phyloP scores from a whole-genome alignment of 805 yeast species.

The Metschnikowia cerradonensis region DNA sequence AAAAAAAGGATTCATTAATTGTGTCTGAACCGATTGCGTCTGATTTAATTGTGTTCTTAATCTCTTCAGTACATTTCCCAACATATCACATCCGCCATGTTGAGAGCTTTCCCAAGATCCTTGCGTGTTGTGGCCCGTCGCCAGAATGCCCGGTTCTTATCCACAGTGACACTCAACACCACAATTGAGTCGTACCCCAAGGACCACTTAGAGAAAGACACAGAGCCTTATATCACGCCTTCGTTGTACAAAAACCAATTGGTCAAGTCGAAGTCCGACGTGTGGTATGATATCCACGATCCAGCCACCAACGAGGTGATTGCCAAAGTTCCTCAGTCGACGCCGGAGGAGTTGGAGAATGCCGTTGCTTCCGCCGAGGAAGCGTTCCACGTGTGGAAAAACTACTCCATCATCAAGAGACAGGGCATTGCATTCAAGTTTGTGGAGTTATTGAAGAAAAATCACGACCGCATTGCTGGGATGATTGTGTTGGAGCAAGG shows the following conservation, averaged over 20 bases:
- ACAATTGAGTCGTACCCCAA: conserved; percentile 38
- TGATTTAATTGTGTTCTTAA: too few relatives aligned
- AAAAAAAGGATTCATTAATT: not conserved
- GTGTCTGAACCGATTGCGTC: not conserved
- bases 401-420: conserved; percentile 56
- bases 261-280: conserved; percentile 43
- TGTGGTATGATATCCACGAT: conserved; percentile 67
- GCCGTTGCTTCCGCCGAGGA: conserved; percentile 62
- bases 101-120: conserved; percentile 11
- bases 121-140: conserved; percentile 5
- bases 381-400: conserved; percentile 59
- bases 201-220: conserved; percentile 30
- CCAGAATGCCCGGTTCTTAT: conserved; percentile 6
- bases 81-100: conserved; percentile 4
- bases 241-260: conserved; percentile 49
- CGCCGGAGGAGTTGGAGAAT: conserved; percentile 57
- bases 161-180: conserved; percentile 23
- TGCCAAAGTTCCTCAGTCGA: conserved; percentile 67
- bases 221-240: conserved; percentile 49
- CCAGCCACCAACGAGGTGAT: conserved; percentile 71
- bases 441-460: conserved; percentile 57
- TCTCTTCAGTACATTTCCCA: not conserved
- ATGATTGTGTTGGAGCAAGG: conserved; percentile 52
- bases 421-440: conserved; percentile 70
- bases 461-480: conserved; percentile 66